phyloP scores from a whole-genome alignment of 371 early-diverging fungal genomes.

The Syncephalastrum contaminatum region DNA sequence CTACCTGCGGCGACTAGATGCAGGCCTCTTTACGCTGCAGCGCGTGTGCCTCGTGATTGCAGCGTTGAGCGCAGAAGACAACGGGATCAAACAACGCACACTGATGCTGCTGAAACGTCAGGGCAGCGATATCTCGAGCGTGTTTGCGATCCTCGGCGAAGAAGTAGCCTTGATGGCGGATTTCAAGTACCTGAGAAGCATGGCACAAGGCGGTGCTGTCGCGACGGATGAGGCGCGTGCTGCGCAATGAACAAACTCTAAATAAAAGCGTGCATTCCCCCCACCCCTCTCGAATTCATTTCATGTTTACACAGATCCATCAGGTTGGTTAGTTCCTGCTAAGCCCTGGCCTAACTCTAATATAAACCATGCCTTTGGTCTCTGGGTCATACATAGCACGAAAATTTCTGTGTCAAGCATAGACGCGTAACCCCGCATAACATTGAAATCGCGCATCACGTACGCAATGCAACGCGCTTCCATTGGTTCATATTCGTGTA shows the following conservation, averaged over 20 bases:
- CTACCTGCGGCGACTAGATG: constrained; percentile 65
- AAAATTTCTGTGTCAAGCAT: too few species aligned
- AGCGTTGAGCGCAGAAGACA: constrained; percentile 56
- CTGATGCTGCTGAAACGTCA: constrained; percentile 26
- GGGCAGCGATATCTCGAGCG: constrained; percentile 25
- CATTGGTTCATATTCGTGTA: too few species aligned
- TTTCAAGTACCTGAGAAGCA: constrained; percentile 22
- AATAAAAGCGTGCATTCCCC: too few species aligned
- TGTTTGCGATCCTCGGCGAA: constrained; percentile 30
- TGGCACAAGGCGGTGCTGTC: constrained; percentile 23
- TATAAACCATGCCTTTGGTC: too few species aligned
- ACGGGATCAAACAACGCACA: constrained; percentile 27
- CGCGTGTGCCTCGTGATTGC: constrained; percentile 68
- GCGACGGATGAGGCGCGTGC: constrained; percentile 10
- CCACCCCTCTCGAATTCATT: too few species aligned
- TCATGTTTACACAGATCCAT: too few species aligned
- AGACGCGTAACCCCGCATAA: too few species aligned
- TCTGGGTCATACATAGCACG: too few species aligned
- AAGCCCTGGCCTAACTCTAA: too few species aligned
- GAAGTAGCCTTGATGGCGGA: constrained; percentile 31
- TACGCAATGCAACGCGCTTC: too few species aligned
- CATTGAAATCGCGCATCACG: too few species aligned
- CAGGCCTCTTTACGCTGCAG: constrained; percentile 85
- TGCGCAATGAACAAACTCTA: not conserved
- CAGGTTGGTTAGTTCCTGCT: too few species aligned